Percentiles rank a stretch among this genome's conserved stretches.
phyloP scores from a whole-genome alignment of 768 basidiomycete species.

The Stropharia rugosoannulata region DNA sequence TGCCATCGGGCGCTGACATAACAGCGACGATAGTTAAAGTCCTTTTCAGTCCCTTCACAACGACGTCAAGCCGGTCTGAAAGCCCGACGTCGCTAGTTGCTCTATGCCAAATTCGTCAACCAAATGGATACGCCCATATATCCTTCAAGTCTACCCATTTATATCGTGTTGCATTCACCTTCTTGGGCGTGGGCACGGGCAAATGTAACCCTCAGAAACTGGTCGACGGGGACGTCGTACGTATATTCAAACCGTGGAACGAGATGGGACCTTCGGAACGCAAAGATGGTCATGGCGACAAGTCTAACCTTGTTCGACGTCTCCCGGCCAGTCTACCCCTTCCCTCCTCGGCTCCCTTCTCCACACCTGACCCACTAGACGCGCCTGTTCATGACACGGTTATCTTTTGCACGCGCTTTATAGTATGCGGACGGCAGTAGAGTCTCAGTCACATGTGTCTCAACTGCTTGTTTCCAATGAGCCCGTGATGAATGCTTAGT shows the following conservation, averaged over 20 bases:
- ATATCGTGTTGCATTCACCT: conserved; percentile 37
- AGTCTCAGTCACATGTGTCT: conserved; percentile 3
- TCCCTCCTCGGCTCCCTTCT: conserved; percentile 17
- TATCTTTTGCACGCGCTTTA: conserved; percentile 33
- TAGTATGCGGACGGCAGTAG: conserved; percentile 16
- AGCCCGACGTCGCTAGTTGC: conserved; percentile 39
- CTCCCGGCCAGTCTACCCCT: conserved; percentile 25
- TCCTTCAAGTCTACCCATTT: conserved; percentile 18
- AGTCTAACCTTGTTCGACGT: conserved; percentile 9
- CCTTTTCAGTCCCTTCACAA: conserved; percentile 30
- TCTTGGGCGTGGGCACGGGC: conserved; percentile 14
- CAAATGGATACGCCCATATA: conserved; percentile 15
- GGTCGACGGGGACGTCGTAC: conserved; percentile 36
- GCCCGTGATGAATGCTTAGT: conserved; percentile 8
- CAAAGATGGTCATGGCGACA: background rate
- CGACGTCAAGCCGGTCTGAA: conserved; percentile 23
- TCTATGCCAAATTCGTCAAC: conserved; percentile 36
- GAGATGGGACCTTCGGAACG: conserved; percentile 26
- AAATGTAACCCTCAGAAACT: conserved; percentile 30
- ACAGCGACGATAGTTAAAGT: conserved; percentile 43
- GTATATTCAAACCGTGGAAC: conserved; percentile 54
- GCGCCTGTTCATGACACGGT: conserved; percentile 18
- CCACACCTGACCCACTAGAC: conserved; percentile 13
- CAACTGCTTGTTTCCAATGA: background rate
- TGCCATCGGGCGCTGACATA: conserved; percentile 36